Evolutionary conservation across 2,329 filamentous ascomycete species (phyloP).

Genomic region (Aschersonia sp.): DNA sequence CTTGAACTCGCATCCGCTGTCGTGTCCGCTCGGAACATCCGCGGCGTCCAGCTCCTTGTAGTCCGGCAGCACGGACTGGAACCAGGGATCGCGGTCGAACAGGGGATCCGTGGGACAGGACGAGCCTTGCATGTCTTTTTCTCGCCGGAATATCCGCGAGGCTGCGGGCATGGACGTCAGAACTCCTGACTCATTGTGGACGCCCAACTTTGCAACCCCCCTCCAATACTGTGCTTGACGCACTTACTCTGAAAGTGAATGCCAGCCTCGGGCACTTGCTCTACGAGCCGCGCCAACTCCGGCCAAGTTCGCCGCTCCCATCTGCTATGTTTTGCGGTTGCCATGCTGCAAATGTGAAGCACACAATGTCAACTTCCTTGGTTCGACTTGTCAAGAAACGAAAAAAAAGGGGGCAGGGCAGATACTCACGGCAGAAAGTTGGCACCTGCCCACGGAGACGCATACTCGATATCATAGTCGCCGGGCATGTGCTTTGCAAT

Average conservation of each 20-base stretch:
- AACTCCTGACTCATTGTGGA: no score
- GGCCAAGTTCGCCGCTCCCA: constrained; percentile 55
- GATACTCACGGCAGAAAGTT: constrained; percentile 56
- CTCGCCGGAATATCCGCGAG: constrained; percentile 34
- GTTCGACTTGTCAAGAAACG: neutral
- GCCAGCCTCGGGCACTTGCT: constrained; percentile 59
- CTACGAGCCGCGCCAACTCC: constrained; percentile 38
- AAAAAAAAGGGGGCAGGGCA: neutral
- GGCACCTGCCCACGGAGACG: constrained; percentile 78
- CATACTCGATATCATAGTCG: constrained; percentile 83
- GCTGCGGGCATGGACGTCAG: constrained; percentile 12
- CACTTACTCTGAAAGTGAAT: constrained; percentile 59
- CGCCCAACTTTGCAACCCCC: no score
- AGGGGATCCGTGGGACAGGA: constrained; percentile 44
- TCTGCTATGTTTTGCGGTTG: constrained; percentile 22
- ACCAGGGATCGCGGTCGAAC: constrained; percentile 56
- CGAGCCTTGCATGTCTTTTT: constrained; percentile 39
- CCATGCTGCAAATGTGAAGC: constrained; percentile 23
- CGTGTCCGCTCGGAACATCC: constrained; percentile 48
- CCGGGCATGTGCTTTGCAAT: constrained; percentile 85
- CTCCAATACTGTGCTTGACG: neutral
- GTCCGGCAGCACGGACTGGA: constrained; percentile 54
- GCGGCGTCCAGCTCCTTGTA: constrained; percentile 45
- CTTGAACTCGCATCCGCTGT: constrained; percentile 62
- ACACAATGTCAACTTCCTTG: neutral